Evolutionary conservation across 306 rosid genomes (phyloP), one percentile per base, ranked within the genome.

Genomic region (Cicer bijugum): DNA sequence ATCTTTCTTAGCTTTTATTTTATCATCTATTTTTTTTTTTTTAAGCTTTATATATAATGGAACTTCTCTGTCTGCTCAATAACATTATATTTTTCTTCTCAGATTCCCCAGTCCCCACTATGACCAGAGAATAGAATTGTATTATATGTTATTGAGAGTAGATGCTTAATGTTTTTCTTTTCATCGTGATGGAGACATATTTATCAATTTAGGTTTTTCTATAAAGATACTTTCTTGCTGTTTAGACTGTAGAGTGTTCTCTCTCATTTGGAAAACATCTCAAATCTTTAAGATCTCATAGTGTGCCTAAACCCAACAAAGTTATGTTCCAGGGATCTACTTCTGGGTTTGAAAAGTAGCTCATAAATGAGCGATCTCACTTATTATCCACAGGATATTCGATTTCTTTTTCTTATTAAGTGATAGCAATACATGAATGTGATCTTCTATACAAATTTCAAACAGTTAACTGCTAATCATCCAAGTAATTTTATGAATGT

Each of bases 311-410:
- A 28, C 15, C 28, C 42, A 62, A 63, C 52, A 47, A 38, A 17
- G 63, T 0, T 33, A 35, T 73, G 65, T 65, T 47, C 5, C 20
- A 9, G n/a, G 20, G 2, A 20, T 57, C 52, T 67, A 53, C 9
- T 79, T 65, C 46, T 66, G 71, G 75, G 28, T 57, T 66, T 80
- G 12, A 47, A 51, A 48, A 45, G 62, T 20, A 55, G 11, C 44
- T 8, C 38, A 73, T 60, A 45, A 72, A 37, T 33, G 33, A 12
- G 33, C 44, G 11, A 48, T 12, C 4, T 62, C 62, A 17, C 28
- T 37, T 44, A 44, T 44, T 72, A 58, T 58, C 68, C 58, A 55
- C 14, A 11, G 51, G 57, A 15, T 16, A 39, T 17, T 46, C 7
- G 7, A 9, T 69, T 70, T 52, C 37, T 16, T 52, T 70, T 40